Evolutionary conservation across 805 yeast species (phyloP).

Genomic region (Dipodascopsis tothii): DNA sequence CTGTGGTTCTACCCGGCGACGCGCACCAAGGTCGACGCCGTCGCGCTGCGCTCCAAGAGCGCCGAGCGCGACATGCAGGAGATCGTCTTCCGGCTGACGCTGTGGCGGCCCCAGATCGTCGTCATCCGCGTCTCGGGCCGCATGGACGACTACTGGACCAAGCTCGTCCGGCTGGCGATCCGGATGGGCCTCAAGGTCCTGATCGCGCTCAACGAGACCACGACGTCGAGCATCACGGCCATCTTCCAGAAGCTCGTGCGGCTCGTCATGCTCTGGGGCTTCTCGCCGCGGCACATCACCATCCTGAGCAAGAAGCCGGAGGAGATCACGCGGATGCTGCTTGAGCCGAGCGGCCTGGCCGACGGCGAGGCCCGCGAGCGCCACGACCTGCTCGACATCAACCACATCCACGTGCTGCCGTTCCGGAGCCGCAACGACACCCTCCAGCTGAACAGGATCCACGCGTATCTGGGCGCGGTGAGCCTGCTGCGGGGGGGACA

Average conservation of each 20-base stretch:
- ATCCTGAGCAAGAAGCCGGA: not conserved
- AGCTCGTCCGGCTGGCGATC: not conserved
- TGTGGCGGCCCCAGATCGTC: not conserved
- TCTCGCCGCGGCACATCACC: not conserved
- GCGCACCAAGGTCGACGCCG: not conserved
- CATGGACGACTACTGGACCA: not conserved
- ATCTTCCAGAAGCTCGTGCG: not conserved
- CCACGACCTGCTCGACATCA: not conserved
- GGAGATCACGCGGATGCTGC: not conserved
- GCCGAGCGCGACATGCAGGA: not conserved
- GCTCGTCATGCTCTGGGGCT: not conserved
- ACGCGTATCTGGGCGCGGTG: conserved; percentile 23
- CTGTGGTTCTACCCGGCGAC: not conserved
- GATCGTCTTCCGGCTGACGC: not conserved
- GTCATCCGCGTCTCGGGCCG: not conserved
- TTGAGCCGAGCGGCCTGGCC: not conserved
- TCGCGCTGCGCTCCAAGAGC: not conserved
- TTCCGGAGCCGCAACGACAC: conserved; percentile 5
- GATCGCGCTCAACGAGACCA: not conserved
- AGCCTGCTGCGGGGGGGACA: not conserved
- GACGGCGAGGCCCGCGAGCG: not conserved
- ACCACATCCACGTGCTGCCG: not conserved
- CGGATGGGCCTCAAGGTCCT: not conserved
- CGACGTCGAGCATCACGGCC: not conserved
- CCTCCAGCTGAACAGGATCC: conserved; percentile 60